Percentiles rank a stretch among this genome's conserved stretches.
These are phyloP conservation scores for Oryza meyeriana DNA, from an alignment of 176 grass and related monocot genomes.

Conservation along the genomic window DNA sequence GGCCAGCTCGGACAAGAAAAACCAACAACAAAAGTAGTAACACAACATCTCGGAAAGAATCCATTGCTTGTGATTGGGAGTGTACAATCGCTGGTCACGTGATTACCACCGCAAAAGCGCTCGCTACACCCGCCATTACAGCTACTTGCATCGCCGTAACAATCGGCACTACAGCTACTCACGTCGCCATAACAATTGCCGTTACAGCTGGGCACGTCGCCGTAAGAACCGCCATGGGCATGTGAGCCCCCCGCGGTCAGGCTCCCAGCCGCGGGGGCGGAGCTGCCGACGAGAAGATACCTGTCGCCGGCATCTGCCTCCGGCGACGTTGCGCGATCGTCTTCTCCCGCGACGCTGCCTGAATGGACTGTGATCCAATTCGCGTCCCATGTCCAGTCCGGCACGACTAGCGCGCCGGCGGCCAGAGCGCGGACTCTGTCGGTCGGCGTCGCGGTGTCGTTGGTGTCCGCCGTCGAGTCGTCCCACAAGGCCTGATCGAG, in stretches of 20 bases:
- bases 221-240: not conserved
- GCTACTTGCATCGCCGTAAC: not conserved
- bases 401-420: not conserved
- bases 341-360: not conserved
- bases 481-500: constrained; percentile 42
- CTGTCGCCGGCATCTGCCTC: not conserved
- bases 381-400: constrained; percentile 44
- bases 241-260: not conserved
- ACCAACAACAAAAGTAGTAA: not conserved
- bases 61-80: constrained; percentile 8
- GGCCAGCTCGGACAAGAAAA: not conserved
- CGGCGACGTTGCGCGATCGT: not conserved
- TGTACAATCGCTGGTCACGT: constrained; percentile 5
- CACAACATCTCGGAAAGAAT: constrained; percentile 12
- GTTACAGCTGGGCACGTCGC: not conserved
- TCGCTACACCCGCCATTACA: not conserved
- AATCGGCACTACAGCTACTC: not conserved
- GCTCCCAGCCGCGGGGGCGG: not conserved
- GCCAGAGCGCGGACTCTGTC: constrained; percentile 17
- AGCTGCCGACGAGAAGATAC: not conserved
- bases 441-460: not conserved
- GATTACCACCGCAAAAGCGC: not conserved
- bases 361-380: constrained; percentile 36
- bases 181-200: not conserved
- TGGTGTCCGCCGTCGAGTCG: not conserved